phyloP scores from a whole-genome alignment of 257 asterid species.

The Nyctanthes arbortristis region DNA sequence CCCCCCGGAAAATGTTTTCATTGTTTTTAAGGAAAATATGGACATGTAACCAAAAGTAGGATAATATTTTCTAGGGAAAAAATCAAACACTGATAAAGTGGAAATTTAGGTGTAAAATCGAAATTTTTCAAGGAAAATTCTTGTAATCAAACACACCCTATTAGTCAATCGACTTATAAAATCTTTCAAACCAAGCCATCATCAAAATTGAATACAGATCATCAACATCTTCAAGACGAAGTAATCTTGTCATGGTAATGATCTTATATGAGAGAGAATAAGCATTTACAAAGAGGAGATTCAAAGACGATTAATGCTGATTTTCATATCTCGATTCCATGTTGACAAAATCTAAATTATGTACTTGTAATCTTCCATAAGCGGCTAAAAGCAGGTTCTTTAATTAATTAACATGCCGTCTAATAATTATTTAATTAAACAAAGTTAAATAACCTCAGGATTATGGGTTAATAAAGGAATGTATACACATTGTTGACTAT shows the following conservation, averaged over 20 bases:
- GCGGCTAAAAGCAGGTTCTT: conserved; percentile 6
- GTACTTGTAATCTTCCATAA: not conserved
- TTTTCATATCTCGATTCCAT: not conserved
- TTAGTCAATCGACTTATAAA: too few species aligned
- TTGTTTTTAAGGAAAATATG: too few species aligned
- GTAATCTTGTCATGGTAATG: not conserved
- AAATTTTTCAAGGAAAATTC: too few species aligned
- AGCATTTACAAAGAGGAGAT: not conserved
- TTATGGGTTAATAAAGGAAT: not conserved
- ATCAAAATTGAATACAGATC: too few species aligned
- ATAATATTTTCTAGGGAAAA: too few species aligned
- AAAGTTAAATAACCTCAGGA: not conserved
- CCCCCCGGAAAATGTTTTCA: too few species aligned
- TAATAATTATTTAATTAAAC: not conserved
- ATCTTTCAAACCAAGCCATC: too few species aligned
- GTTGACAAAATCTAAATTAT: not conserved
- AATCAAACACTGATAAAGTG: too few species aligned
- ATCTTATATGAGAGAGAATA: not conserved
- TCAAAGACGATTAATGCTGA: not conserved
- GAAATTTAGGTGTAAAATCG: too few species aligned
- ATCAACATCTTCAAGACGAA: too few species aligned
- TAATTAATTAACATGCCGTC: not conserved
- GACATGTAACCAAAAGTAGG: too few species aligned
- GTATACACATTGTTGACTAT: not conserved
- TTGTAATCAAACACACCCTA: too few species aligned